Conservation (phyloP, 139 green algal species). For the Coelastrella sp. region DNA sequence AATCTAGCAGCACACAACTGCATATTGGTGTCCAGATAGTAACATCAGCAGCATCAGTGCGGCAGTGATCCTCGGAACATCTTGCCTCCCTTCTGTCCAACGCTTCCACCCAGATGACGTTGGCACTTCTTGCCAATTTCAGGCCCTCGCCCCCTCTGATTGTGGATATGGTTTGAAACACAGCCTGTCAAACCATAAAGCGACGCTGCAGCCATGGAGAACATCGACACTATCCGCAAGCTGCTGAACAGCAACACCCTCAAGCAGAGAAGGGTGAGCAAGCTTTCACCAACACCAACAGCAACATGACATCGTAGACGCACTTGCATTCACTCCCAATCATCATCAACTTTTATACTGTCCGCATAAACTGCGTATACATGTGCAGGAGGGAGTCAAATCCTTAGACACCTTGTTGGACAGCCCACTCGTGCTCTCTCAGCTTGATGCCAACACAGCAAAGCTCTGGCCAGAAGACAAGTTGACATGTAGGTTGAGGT, state of each 20-base stretch:
- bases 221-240: not conserved
- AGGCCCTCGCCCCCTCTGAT: not conserved
- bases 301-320: not conserved
- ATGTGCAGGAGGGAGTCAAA: constrained; percentile 65
- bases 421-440: constrained; percentile 50
- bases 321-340: too few species aligned
- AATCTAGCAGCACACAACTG: too few species aligned
- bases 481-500: not conserved
- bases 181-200: not conserved
- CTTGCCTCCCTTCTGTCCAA: not conserved
- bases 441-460: constrained; percentile 59
- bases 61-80: too few species aligned
- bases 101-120: not conserved
- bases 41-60: too few species aligned
- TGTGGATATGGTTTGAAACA: too few species aligned
- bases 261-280: constrained; percentile 22
- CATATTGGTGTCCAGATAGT: too few species aligned
- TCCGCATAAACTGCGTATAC: too few species aligned
- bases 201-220: not conserved
- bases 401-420: constrained; percentile 55
- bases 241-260: constrained; percentile 1
- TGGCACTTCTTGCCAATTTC: not conserved
- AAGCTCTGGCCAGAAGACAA: constrained; percentile 42
- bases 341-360: too few species aligned
- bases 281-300: not conserved